These are phyloP conservation scores for Trichoderma hamatum DNA, from an alignment of 2,329 filamentous ascomycete species.

Conservation along the genomic window DNA sequence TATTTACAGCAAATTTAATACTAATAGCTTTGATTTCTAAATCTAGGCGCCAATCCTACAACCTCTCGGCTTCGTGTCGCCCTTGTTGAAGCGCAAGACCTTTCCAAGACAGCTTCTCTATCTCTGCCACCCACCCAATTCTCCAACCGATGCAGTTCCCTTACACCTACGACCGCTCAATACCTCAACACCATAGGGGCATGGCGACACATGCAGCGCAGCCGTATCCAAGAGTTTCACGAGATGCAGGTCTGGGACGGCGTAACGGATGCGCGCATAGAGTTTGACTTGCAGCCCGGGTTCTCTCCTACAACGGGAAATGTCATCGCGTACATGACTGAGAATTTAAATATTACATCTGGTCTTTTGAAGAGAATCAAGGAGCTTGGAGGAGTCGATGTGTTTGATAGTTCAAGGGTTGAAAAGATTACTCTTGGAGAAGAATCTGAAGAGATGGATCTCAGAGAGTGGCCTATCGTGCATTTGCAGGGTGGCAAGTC, in stretches of 20 bases:
- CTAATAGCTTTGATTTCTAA: not conserved
- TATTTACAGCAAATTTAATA: not conserved
- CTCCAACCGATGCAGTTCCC: slow-evolving; percentile 93
- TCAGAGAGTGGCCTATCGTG: slow-evolving; percentile 86
- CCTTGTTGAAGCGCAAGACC: slow-evolving; percentile 86
- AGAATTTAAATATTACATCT: slow-evolving; percentile 87
- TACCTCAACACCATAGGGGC: slow-evolving; percentile 84
- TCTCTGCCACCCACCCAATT: slow-evolving; percentile 69
- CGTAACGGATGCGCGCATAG: slow-evolving; percentile 81
- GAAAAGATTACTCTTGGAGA: slow-evolving; percentile 77
- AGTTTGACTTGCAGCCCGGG: slow-evolving; percentile 73
- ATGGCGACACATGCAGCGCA: slow-evolving; percentile 74
- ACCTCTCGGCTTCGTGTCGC: slow-evolving; percentile 81
- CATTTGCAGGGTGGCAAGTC: slow-evolving; percentile 67
- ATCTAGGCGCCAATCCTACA: slow-evolving; percentile 70
- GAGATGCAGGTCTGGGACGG: slow-evolving; percentile 99
- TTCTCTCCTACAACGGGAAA: slow-evolving; percentile 48
- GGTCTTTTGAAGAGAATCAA: slow-evolving; percentile 73
- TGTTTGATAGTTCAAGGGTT: slow-evolving; percentile 78
- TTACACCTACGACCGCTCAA: slow-evolving; percentile 84
- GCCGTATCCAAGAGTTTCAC: slow-evolving; percentile 82
- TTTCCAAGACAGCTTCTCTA: slow-evolving; percentile 69
- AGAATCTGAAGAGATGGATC: slow-evolving; percentile 68
- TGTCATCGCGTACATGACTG: slow-evolving; percentile 93
- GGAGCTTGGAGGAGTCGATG: slow-evolving; percentile 67